Evolutionary conservation across 2,329 filamentous ascomycete species (phyloP).

Genomic region (Cladophialophora psammophila): DNA sequence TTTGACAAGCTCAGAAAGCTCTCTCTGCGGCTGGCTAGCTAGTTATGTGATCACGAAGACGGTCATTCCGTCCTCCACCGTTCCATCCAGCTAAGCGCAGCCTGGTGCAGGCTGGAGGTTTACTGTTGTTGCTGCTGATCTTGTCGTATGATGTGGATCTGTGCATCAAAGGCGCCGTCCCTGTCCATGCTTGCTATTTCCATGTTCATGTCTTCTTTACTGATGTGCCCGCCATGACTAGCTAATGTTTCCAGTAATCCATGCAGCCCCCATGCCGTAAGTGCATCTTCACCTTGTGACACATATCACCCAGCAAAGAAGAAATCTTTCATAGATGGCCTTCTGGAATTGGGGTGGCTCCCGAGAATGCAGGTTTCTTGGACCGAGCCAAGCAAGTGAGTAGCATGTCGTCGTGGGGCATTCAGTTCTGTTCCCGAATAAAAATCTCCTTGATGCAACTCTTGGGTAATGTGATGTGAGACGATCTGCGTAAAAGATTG

Average conservation of each 20-base stretch:
- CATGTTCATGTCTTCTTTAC: neutral
- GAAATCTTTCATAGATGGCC: neutral
- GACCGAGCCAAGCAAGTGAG: neutral
- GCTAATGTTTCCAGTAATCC: neutral
- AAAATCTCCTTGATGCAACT: neutral
- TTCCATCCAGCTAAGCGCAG: slow-evolving; percentile 1
- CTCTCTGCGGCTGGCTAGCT: neutral
- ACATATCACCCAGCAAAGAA: slow-evolving; percentile 8
- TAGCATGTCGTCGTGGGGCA: neutral
- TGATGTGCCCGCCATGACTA: neutral
- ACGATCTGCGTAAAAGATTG: neutral
- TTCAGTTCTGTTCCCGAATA: neutral
- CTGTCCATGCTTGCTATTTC: neutral
- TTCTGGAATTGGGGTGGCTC: neutral
- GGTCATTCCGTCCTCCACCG: neutral
- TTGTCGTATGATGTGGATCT: neutral
- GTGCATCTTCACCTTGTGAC: slow-evolving; percentile 7
- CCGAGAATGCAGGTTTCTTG: slow-evolving; percentile 8
- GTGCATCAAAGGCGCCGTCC: no score
- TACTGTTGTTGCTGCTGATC: neutral
- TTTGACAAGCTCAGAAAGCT: neutral
- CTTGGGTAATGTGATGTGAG: neutral
- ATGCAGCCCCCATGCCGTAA: slow-evolving; percentile 1
- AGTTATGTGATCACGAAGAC: slow-evolving; percentile 4
- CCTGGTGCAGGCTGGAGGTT: neutral